phyloP scores from a whole-genome alignment of 371 early-diverging fungal species.

The Sporodiniella umbellata region DNA sequence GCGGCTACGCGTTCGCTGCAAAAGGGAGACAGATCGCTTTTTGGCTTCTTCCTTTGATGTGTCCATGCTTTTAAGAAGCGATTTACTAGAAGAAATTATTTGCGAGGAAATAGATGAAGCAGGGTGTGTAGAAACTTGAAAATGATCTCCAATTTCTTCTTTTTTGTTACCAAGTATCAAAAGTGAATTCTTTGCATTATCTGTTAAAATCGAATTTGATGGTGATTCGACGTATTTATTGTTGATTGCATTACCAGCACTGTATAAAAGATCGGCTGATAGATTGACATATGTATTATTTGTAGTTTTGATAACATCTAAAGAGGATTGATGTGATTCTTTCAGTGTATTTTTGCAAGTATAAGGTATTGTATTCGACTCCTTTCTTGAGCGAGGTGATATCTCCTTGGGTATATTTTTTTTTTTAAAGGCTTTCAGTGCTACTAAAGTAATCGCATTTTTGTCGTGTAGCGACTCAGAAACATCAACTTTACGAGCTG shows the following conservation, averaged over 20 bases:
- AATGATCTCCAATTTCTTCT: neutral
- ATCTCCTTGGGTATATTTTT: neutral
- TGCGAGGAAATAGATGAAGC: neutral
- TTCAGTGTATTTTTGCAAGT: neutral
- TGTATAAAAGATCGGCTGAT: neutral
- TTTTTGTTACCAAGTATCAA: too few species aligned
- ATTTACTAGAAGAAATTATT: conserved; percentile 1
- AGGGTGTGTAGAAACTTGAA: neutral
- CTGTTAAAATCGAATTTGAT: too few species aligned
- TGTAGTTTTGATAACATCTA: neutral
- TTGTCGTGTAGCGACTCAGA: neutral
- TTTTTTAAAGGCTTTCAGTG: neutral
- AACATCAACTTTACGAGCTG: neutral
- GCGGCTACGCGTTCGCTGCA: neutral
- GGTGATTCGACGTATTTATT: too few species aligned
- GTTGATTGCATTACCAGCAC: too few species aligned
- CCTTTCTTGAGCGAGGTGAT: neutral
- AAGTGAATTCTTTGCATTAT: neutral
- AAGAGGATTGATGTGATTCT: neutral
- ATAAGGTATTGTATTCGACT: neutral
- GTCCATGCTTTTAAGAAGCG: neutral
- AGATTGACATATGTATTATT: neutral
- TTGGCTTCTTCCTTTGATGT: conserved; percentile 1
- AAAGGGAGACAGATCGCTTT: neutral
- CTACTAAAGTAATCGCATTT: neutral